Base-by-base conservation (phyloP, 2,329 filamentous ascomycete genomes). In the Aureobasidium sp. region DNA sequence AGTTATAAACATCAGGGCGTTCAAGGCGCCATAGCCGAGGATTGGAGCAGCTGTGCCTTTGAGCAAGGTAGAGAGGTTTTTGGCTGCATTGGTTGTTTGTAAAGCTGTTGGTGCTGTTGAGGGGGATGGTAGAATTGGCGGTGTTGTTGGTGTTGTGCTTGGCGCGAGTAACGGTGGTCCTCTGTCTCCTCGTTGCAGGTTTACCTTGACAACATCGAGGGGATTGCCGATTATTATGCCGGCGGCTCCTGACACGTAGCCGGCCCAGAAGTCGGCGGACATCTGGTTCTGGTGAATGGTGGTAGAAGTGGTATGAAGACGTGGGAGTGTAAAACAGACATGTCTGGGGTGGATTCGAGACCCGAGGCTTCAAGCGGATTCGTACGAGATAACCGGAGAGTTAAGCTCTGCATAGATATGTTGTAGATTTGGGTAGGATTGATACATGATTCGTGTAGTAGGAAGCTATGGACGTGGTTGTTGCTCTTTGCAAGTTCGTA, bases 221-320 rank as follows among this genome's bases (percentile, higher is more conserved):
- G 91, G 91, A 69, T 96, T 96, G 65, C 93, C 91, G 64, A 96
- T 88, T 51, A 96, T 77, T 68, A 97, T 97, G 49, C 91, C 90
- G 53, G 87, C 81, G 62, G 89, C 91, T 59, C 93, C 93, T 71
- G 89, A 93, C 64, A 94, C 77, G 74, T 96, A 97, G 69, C 92
- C 91, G 62, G 92, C 90, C 89, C 90, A 96, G 75, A 97, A 97
- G 72, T 96, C 92, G 67, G 90, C 85, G 55, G 89, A 90, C 89
- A 94, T 93, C 48, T 34, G 39, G 25, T 1, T 14, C 30, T 39
- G 32, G 37, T 27, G 27, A 30, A 55, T 39, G 36, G 11, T 11
- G 10, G 21, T 13, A 11, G 14, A 25, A 21, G 42, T 57, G 44
- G 44, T 42, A 37, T 30, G 21, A 30, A 44, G 48, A 34, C n/a